These are phyloP conservation scores for Candida awuae DNA, from an alignment of 805 yeast genomes.

Conservation along the genomic window DNA sequence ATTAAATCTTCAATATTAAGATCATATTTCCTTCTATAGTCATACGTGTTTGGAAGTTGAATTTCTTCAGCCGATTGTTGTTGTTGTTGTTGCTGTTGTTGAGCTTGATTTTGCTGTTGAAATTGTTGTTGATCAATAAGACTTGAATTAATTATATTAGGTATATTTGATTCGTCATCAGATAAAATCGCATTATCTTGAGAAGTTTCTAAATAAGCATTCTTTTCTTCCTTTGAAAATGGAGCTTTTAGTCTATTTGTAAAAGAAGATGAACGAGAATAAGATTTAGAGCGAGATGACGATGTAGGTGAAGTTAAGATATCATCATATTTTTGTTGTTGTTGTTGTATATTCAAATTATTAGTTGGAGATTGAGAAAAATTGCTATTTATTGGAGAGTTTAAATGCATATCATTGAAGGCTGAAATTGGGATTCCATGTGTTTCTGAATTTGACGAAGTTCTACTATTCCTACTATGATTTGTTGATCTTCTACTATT, in stretches of 20 bases:
- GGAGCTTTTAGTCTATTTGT: conserved; percentile 12
- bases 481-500: conserved; percentile 4
- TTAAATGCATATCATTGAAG: not conserved
- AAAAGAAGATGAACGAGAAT: conserved; percentile 7
- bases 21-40: conserved; percentile 11
- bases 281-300: not conserved
- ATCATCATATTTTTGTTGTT: too few species aligned
- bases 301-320: too few species aligned
- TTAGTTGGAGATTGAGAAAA: too few species aligned
- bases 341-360: too few species aligned
- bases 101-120: not conserved
- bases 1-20: conserved; percentile 75
- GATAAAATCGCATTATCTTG: not conserved
- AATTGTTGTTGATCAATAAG: not conserved
- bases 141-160: not conserved
- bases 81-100: too few species aligned
- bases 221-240: not conserved
- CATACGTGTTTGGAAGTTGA: not conserved
- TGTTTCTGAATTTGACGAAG: conserved; percentile 7
- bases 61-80: not conserved
- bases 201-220: not conserved
- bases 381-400: not conserved
- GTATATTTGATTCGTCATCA: not conserved
- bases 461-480: conserved; percentile 6
- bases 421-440: not conserved